A percentile compares a stretch with the other conserved stretches of the same genome.
phyloP scores from a whole-genome alignment of 345 rosid genomes.

The Eucalyptus melliodora region DNA sequence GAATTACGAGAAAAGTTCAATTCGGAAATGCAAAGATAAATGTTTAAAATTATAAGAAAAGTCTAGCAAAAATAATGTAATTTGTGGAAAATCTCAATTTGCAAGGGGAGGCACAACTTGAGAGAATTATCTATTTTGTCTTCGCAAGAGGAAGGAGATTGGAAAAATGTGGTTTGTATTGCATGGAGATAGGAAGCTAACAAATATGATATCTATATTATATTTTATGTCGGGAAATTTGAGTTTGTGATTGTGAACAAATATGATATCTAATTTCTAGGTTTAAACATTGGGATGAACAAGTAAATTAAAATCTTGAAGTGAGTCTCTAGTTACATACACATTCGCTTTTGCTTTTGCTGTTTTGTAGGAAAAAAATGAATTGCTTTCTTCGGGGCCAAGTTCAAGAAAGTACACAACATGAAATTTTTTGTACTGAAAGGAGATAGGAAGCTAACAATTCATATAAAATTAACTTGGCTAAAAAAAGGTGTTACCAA shows the following conservation, averaged over 20 bases:
- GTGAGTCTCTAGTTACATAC: neutral
- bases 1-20: neutral
- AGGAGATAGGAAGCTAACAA: neutral
- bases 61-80: neutral
- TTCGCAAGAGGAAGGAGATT: neutral
- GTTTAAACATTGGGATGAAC: neutral
- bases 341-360: neutral
- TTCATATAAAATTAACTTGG: neutral
- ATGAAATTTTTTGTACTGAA: neutral
- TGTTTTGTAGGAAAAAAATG: neutral
- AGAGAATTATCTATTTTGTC: neutral
- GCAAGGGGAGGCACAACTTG: neutral
- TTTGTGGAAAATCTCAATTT: neutral
- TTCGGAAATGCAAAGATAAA: neutral
- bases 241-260: neutral
- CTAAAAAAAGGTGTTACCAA: neutral
- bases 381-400: neutral
- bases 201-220: neutral
- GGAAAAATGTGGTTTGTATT: neutral
- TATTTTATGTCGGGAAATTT: neutral
- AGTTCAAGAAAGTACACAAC: neutral
- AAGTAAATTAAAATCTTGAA: neutral
- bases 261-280: neutral
- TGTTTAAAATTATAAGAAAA: neutral
- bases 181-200: neutral